A percentile compares a stretch with the other conserved stretches of the same genome.
These are phyloP conservation scores for Chytriomyces hyalinus DNA, from an alignment of 192 early-diverging fungal genomes.

Conservation along the genomic window DNA sequence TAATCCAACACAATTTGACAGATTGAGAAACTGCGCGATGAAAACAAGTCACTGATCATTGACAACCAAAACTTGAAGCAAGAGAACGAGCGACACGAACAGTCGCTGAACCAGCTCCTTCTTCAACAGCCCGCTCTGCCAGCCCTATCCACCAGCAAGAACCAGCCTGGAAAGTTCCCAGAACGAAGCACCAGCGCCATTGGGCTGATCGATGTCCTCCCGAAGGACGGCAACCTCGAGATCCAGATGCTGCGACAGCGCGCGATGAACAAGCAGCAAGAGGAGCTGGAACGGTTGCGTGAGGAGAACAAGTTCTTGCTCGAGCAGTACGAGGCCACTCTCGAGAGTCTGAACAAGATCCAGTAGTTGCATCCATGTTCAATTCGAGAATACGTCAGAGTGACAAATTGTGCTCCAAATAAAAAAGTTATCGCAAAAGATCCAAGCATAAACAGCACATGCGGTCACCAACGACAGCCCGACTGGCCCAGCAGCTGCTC, in stretches of 20 bases:
- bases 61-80: slow-evolving; percentile 28
- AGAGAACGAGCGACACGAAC: slow-evolving; percentile 25
- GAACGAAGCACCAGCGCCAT: slow-evolving; percentile 24
- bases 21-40: slow-evolving; percentile 19
- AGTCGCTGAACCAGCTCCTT: neutral
- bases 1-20: neutral
- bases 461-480: too few relatives aligned
- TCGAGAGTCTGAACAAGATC: slow-evolving; percentile 17
- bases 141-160: neutral
- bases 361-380: neutral
- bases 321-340: slow-evolving; percentile 10
- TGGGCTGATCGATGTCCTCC: slow-evolving; percentile 18
- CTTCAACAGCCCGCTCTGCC: neutral
- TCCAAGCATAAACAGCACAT: too few relatives aligned
- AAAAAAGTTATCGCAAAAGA: too few relatives aligned
- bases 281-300: slow-evolving; percentile 9
- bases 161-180: slow-evolving; percentile 11
- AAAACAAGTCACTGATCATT: slow-evolving; percentile 22
- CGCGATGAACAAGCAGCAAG: neutral
- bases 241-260: slow-evolving; percentile 28
- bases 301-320: slow-evolving; percentile 19
- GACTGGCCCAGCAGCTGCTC: too few relatives aligned
- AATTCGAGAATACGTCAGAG: too few relatives aligned
- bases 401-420: too few relatives aligned
- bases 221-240: slow-evolving; percentile 14